These are phyloP conservation scores for Penicillium psychrosexuale DNA, from an alignment of 2,329 filamentous ascomycete species.

Conservation along the genomic window DNA sequence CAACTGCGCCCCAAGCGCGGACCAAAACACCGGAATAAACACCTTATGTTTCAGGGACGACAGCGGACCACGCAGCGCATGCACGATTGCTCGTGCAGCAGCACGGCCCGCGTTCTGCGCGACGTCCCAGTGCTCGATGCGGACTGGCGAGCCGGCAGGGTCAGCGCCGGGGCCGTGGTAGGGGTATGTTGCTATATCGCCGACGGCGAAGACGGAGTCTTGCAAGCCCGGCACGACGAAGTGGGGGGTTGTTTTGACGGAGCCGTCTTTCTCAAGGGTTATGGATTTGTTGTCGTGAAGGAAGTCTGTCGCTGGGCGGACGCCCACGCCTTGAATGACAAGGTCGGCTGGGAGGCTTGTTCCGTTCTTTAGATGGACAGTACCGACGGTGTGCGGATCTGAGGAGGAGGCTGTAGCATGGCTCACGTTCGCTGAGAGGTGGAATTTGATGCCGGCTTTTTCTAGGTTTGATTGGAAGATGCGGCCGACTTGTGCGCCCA, in stretches of 20 bases:
- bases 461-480: slow-evolving; percentile 78
- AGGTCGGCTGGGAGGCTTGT: slow-evolving; percentile 81
- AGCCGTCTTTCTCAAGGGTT: slow-evolving; percentile 77
- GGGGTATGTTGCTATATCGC: slow-evolving; percentile 92
- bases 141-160: slow-evolving; percentile 57
- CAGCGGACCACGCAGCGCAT: slow-evolving; percentile 45
- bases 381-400: slow-evolving; percentile 70
- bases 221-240: slow-evolving; percentile 73
- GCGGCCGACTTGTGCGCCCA: slow-evolving; percentile 75
- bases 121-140: slow-evolving; percentile 99
- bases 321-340: slow-evolving; percentile 87
- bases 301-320: slow-evolving; percentile 80
- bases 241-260: slow-evolving; percentile 72
- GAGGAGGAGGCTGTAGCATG: slow-evolving; percentile 71
- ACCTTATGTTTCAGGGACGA: slow-evolving; percentile 56
- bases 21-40: slow-evolving; percentile 97
- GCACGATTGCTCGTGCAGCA: slow-evolving; percentile 73
- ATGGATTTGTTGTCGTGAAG: slow-evolving; percentile 69
- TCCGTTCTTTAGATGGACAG: slow-evolving; percentile 80
- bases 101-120: slow-evolving; percentile 86
- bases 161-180: slow-evolving; percentile 86
- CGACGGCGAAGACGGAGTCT: slow-evolving; percentile 80
- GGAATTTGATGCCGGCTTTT: slow-evolving; percentile 83
- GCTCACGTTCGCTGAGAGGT: slow-evolving; percentile 75
- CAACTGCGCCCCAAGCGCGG: slow-evolving; percentile 80